These are phyloP conservation scores for Yarrowia galli DNA, from an alignment of 1,139 yeast species.

Conservation along the genomic window DNA sequence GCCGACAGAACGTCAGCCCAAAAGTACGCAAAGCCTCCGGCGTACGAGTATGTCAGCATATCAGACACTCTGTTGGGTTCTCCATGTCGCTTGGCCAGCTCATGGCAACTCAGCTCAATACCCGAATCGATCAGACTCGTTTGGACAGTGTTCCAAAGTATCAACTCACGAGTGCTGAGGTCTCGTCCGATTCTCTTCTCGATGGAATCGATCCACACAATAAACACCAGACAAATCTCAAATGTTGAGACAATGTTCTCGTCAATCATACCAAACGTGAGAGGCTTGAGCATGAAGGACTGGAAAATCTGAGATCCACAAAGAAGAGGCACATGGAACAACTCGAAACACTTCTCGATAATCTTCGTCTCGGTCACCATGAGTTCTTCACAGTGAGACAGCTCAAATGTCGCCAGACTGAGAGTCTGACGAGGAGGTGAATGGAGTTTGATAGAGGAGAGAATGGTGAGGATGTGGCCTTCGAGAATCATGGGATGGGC, in stretches of 20 bases:
- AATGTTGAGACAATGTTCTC: constrained; percentile 46
- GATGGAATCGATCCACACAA: constrained; percentile 50
- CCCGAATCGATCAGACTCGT: constrained; percentile 15
- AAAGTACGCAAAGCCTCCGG: constrained; percentile 44
- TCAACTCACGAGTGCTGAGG: constrained; percentile 29
- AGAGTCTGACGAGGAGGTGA: constrained; percentile 40
- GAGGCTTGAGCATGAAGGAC: constrained; percentile 44
- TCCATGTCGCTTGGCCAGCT: constrained; percentile 45
- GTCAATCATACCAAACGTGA: constrained; percentile 42
- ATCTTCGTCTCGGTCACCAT: constrained; percentile 41
- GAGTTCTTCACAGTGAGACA: constrained; percentile 43
- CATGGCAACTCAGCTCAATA: constrained; percentile 41
- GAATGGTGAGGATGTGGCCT: constrained; percentile 30
- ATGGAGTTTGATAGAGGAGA: constrained; percentile 44
- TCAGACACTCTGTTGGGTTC: constrained; percentile 40
- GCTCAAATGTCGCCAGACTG: constrained; percentile 42
- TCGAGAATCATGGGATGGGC: constrained; percentile 36
- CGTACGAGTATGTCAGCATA: constrained; percentile 43
- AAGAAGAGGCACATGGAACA: constrained; percentile 44
- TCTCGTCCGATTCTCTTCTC: constrained; percentile 42
- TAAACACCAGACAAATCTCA: constrained; percentile 46
- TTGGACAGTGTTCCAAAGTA: constrained; percentile 35
- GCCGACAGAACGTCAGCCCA: constrained; percentile 48
- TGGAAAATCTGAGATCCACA: constrained; percentile 45
- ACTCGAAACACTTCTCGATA: constrained; percentile 46